Evolutionary conservation across 2,329 filamentous ascomycete genomes (phyloP), one percentile per base, ranked within the genome.

Genomic region (Hirsutella rhossiliensis): DNA sequence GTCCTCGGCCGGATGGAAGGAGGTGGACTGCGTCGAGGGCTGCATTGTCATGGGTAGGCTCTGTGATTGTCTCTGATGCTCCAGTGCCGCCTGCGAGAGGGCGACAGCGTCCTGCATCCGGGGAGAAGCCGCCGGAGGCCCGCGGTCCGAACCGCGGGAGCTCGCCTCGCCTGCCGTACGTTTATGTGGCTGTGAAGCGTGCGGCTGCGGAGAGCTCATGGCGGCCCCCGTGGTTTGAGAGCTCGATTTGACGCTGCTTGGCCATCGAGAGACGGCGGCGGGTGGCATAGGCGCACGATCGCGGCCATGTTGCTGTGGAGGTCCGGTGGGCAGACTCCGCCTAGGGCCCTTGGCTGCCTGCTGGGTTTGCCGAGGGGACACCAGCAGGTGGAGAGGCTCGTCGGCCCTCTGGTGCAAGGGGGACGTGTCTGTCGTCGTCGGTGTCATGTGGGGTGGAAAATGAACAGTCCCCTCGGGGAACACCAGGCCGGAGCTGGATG

Each of bases 11-110:
- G 54, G 47, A 46, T 61, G 56, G 28, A 59, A 58, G 0, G 60
- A 57, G 15, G 62, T 64, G 28, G 52, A 52, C 32, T 57, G 59
- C 9, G 54, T 52, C 2, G 56, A 53, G 1, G 59, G 46, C 37
- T 57, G 50, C 56, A 62, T 49, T 49, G 58, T 49, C 34, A 41
- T 31, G 20, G 47, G 40, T 11, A 43, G 36, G 13, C 38, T 46
- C 3, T 56, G 54, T 17, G 54, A 54, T 18, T 61, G 58, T n/a
- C 51, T 51, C n/a, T 56, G 49, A 13, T 54, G 54, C 13, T 59
- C 51, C 40, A 56, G 48, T 6, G 45, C 47, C 27, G 48, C 46
- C 31, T 48, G 48, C 3, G 48, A 50, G 11, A 50, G 27, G 17
- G 40, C 38, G 5, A 41, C 29, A 3, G 42, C 44, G 12, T 47